Conservation (phyloP, 2,329 filamentous ascomycete genomes). For the Trichoderma afroharzianum region DNA sequence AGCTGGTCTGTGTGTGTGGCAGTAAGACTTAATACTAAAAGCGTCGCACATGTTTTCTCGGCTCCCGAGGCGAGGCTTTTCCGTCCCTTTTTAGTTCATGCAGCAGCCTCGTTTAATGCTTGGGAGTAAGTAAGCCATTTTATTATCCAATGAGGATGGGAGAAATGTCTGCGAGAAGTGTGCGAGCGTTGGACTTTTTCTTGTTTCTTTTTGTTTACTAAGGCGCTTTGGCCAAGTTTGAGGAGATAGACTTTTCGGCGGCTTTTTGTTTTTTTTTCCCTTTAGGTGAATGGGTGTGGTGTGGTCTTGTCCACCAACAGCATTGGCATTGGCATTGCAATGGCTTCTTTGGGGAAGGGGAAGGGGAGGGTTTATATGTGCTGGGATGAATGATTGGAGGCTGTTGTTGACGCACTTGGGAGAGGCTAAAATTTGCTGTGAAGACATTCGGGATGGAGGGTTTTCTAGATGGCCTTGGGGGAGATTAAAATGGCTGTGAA, state of each 20-base stretch:
- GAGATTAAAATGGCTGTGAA: background rate
- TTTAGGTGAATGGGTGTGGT: background rate
- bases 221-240: background rate
- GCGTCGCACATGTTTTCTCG: background rate
- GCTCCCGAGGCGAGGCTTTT: background rate
- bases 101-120: background rate
- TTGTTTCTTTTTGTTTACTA: background rate
- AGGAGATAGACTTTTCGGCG: background rate
- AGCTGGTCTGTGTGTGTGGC: background rate
- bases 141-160: background rate
- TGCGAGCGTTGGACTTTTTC: background rate
- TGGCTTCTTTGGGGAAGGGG: background rate
- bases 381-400: background rate
- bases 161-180: background rate
- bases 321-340: background rate
- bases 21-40: background rate
- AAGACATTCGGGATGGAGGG: too few relatives aligned
- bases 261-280: background rate
- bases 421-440: background rate
- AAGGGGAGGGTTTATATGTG: background rate
- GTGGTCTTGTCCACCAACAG: background rate
- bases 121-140: background rate
- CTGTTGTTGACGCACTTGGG: background rate
- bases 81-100: background rate
- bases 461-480: background rate